Conservation (phyloP, 257 asterid genomes). For the Pogostemon cablin region DNA sequence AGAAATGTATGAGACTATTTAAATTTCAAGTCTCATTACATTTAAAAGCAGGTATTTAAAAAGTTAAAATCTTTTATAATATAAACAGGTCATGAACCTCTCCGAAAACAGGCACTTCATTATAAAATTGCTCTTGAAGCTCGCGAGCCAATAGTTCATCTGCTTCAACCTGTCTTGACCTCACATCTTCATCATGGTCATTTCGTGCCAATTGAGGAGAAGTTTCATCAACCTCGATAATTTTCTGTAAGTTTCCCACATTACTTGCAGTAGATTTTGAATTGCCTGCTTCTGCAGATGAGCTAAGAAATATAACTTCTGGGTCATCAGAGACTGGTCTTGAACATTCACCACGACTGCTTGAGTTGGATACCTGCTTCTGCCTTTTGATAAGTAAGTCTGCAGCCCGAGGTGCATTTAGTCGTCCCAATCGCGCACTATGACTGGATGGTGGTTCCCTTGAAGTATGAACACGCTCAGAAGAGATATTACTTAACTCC, state of each 20-base stretch:
- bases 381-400: slow-evolving; percentile 50
- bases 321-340: slow-evolving; percentile 48
- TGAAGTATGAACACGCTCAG: slow-evolving; percentile 36
- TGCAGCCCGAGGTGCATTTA: slow-evolving; percentile 40
- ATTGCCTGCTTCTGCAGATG: slow-evolving; percentile 44
- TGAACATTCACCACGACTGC: slow-evolving; percentile 57
- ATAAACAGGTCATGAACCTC: slow-evolving; percentile 51
- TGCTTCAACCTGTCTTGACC: slow-evolving; percentile 81
- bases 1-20: slow-evolving; percentile 24
- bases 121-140: slow-evolving; percentile 88
- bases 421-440: slow-evolving; percentile 42
- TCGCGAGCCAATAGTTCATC: slow-evolving; percentile 91
- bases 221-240: slow-evolving; percentile 58
- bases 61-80: neutral
- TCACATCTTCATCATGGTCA: slow-evolving; percentile 46
- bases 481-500: slow-evolving; percentile 41
- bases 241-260: slow-evolving; percentile 37
- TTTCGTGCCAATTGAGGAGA: slow-evolving; percentile 50
- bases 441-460: slow-evolving; percentile 41
- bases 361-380: slow-evolving; percentile 55
- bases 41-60: slow-evolving; percentile 12
- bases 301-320: slow-evolving; percentile 53
- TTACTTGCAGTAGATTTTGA: slow-evolving; percentile 37
- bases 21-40: slow-evolving; percentile 20
- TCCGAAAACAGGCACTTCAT: slow-evolving; percentile 59